Base-by-base conservation (phyloP, 768 basidiomycete genomes). In the Cubamyces lactineus region DNA sequence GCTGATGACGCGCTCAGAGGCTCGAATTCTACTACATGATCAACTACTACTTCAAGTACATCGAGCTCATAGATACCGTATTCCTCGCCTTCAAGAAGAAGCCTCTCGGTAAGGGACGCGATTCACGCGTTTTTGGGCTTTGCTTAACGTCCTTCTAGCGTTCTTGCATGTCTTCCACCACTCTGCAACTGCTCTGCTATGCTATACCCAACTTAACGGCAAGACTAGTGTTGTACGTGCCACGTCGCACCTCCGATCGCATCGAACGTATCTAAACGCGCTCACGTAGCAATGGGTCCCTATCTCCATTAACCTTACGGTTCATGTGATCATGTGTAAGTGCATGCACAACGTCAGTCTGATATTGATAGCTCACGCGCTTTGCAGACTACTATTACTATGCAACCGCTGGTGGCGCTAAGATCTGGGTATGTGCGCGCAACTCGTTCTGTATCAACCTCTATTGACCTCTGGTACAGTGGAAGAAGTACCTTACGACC, bases 91-190 rank as follows among this genome's bases (percentile, higher is more conserved):
- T 98, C 70, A 99, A 98, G 86, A 99, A 98, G 84, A 98, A 98
- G 77, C 94, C 94, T 16, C 82, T 99, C 52, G 92, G 95, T 96
- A 71, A 63, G 87, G 28, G 42, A 57, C 43, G 39, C 40, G 51
- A 41, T 13, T 59, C 39, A 34, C 47, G 28, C 42, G 53, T n/a
- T 30, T 24, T 15, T 1, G 3, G 15, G 12, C 15, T 17, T 40
- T 26, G 30, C 42, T 34, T 39, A 41, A 16, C 23, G 7, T 53
- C 30, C 47, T 19, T 65, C 30, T 56, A 69, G 95, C 93, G 69
- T 98, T 99, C 79, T 80, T 99, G 63, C 97, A 98, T 76, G 96
- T 99, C 65, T 98, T 97, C 82, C 97, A 98, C 76, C 97, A 99
- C 80, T 94, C 97, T 60, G 97, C 96, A 17, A 98, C 97, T 61